phyloP scores from a whole-genome alignment of 2,329 filamentous ascomycete genomes.

The Ophiostoma piceae region DNA sequence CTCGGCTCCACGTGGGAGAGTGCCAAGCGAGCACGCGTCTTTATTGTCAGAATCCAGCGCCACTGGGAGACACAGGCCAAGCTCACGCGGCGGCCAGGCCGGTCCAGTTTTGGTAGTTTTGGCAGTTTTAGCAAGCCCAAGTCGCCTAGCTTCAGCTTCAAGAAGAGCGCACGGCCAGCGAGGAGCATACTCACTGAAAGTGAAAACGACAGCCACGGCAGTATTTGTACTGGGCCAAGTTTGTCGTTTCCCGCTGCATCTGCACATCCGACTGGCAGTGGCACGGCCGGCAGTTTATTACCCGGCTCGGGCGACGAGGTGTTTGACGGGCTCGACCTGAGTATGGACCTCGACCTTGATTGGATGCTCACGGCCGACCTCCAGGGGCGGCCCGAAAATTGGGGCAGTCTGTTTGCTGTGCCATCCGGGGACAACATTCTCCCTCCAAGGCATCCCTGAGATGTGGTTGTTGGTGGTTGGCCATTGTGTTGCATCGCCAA shows the following conservation, averaged over 20 bases:
- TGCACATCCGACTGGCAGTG: too few species aligned
- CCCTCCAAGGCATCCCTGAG: neutral
- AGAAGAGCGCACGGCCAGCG: too few species aligned
- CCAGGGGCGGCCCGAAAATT: constrained; percentile 11
- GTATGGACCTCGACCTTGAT: constrained; percentile 18
- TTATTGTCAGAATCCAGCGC: constrained; percentile 19
- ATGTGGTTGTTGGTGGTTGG: too few species aligned
- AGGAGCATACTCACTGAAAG: neutral
- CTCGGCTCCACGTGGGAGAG: constrained; percentile 12
- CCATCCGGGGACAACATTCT: neutral
- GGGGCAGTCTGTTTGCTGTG: constrained; percentile 15
- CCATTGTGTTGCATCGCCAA: too few species aligned
- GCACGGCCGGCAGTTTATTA: neutral
- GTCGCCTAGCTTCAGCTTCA: too few species aligned
- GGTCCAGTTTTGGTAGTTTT: neutral
- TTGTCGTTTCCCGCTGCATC: neutral
- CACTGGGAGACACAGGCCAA: constrained; percentile 17
- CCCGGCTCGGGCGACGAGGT: neutral
- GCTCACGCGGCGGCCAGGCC: neutral
- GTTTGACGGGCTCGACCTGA: constrained; percentile 10
- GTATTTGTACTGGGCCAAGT: neutral
- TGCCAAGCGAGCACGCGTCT: constrained; percentile 17
- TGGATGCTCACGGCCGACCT: constrained; percentile 16
- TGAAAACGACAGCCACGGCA: neutral
- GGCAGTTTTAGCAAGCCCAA: neutral